These are phyloP conservation scores for Taphrina communis DNA, from an alignment of 1,139 yeast species.

Conservation along the genomic window DNA sequence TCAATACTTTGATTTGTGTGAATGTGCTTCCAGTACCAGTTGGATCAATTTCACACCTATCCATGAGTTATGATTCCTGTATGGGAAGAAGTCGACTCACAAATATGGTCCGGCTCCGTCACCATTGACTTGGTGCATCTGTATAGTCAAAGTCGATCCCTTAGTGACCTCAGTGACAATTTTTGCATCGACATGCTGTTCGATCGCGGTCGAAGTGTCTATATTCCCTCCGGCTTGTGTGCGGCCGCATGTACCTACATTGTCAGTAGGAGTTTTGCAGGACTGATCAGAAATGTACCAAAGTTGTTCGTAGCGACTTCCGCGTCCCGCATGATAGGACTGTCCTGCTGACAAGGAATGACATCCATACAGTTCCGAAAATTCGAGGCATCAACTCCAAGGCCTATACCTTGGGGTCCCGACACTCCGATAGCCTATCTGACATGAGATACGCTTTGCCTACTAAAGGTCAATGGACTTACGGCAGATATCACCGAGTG, in stretches of 20 bases:
- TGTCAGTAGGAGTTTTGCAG: constrained; percentile 1
- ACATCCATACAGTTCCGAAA: constrained; percentile 40
- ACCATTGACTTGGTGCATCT: constrained; percentile 40
- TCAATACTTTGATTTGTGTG: constrained; percentile 21
- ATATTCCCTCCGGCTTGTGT: constrained; percentile 40
- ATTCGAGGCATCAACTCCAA: constrained; percentile 36
- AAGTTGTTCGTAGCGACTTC: constrained; percentile 38
- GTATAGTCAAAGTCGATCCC: constrained; percentile 28
- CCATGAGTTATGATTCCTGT: not conserved
- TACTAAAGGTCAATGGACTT: not conserved
- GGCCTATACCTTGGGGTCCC: constrained; percentile 34
- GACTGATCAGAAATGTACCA: not conserved
- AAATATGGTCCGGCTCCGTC: constrained; percentile 36
- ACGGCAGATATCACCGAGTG: constrained; percentile 38
- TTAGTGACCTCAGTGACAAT: constrained; percentile 33
- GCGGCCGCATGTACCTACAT: constrained; percentile 27
- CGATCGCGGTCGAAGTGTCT: constrained; percentile 39
- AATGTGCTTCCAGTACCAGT: constrained; percentile 32
- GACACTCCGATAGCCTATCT: constrained; percentile 22
- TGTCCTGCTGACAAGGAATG: constrained; percentile 39
- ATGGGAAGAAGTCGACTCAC: not conserved
- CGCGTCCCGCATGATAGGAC: constrained; percentile 38
- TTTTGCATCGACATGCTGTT: constrained; percentile 38
- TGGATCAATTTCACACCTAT: constrained; percentile 23
- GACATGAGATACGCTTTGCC: not conserved